Percentiles rank a stretch among this genome's conserved stretches.
These are phyloP conservation scores for Huntiella bhutanensis DNA, from an alignment of 2,329 filamentous ascomycete genomes.

Conservation along the genomic window DNA sequence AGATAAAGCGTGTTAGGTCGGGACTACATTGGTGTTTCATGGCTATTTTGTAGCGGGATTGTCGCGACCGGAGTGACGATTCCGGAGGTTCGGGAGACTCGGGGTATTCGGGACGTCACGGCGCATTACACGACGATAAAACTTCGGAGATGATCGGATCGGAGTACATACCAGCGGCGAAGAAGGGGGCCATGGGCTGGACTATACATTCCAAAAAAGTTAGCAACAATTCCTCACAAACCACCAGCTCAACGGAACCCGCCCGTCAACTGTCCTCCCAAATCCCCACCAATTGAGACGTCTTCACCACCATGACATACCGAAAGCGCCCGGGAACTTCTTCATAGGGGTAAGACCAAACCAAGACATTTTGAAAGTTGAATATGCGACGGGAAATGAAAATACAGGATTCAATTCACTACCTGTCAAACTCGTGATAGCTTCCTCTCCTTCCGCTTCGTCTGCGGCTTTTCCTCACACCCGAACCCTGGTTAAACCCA, in stretches of 20 bases:
- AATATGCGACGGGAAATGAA: slow-evolving; percentile 13
- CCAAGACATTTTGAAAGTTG: slow-evolving; percentile 46
- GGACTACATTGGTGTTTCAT: background rate
- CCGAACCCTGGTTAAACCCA: too few relatives aligned
- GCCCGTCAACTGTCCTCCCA: too few relatives aligned
- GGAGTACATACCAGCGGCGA: slow-evolving; percentile 56
- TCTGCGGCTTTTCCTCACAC: too few relatives aligned
- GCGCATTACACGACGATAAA: too few relatives aligned
- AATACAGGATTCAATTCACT: too few relatives aligned
- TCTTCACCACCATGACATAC: slow-evolving; percentile 33
- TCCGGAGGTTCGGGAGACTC: too few relatives aligned
- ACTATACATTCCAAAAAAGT: slow-evolving; percentile 33
- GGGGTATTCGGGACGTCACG: too few relatives aligned
- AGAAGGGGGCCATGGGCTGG: slow-evolving; percentile 84
- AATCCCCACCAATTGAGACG: too few relatives aligned
- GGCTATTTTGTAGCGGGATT: background rate
- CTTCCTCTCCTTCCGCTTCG: too few relatives aligned
- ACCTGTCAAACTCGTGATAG: too few relatives aligned
- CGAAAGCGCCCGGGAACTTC: slow-evolving; percentile 63
- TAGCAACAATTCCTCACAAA: slow-evolving; percentile 13
- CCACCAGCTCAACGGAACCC: slow-evolving; percentile 12
- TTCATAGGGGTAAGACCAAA: slow-evolving; percentile 48
- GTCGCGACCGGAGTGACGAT: background rate
- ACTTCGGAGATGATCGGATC: too few relatives aligned
- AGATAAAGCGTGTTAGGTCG: slow-evolving; percentile 3